These are phyloP conservation scores for Raphidocelis subcapitata DNA, from an alignment of 139 green algal genomes.

Conservation along the genomic window DNA sequence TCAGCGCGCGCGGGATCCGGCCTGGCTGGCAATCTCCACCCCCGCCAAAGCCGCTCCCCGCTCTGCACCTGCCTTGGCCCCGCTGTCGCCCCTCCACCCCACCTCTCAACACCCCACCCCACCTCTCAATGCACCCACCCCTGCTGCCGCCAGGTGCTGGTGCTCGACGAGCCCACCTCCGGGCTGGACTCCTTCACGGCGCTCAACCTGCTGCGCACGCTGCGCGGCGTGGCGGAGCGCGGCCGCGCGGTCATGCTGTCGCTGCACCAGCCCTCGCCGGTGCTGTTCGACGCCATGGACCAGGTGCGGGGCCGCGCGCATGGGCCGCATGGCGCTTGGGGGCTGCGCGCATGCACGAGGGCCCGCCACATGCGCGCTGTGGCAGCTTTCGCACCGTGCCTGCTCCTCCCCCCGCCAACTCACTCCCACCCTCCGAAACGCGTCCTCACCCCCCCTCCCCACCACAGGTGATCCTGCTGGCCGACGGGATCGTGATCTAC, in stretches of 20 bases:
- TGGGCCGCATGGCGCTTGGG: not conserved
- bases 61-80: not conserved
- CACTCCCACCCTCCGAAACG: no score
- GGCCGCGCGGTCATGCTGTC: constrained; percentile 69
- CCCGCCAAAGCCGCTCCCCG: not conserved
- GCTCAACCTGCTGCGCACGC: constrained; percentile 53
- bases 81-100: not conserved
- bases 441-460: no score
- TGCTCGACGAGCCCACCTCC: constrained; percentile 68
- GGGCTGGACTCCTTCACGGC: constrained; percentile 75
- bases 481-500: constrained; percentile 56
- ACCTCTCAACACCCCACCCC: no score
- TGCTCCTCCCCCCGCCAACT: no score
- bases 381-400: no score
- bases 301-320: no score
- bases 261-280: constrained; percentile 76
- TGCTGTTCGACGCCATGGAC: constrained; percentile 69
- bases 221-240: constrained; percentile 17
- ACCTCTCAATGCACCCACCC: no score
- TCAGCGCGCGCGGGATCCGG: constrained; percentile 23
- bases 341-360: not conserved
- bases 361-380: no score
- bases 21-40: not conserved
- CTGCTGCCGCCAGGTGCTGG: constrained; percentile 41
- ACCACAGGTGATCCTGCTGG: constrained; percentile 68